Base-by-base conservation (phyloP, 164 flowering plant species). In the Macadamia integrifolia region DNA sequence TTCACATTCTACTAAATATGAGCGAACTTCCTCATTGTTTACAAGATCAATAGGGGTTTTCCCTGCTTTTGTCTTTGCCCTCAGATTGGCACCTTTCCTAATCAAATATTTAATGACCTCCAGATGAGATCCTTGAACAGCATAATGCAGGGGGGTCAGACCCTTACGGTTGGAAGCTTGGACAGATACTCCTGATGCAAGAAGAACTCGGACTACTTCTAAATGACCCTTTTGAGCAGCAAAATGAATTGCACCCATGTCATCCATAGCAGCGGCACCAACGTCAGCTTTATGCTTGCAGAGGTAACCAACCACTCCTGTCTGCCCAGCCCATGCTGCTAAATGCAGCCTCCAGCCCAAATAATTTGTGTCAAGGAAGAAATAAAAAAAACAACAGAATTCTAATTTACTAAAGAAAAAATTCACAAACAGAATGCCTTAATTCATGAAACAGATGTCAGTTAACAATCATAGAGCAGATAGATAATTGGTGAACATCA, bases 221-320 rank as follows among this genome's bases (percentile, higher is more conserved):
- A 92, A 63, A 72, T 94, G 97, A 29, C 97, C 99, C 78, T 92
- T 94, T 71, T 92, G 97, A 48, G 93, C 81, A 61, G 97, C 99
- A 79, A 92, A 94, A 79, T 94, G 99, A 72, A 94, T 81, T 31
- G 97, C 97, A 32, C 88, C 90, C 99, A 92, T 92, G 78, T 94
- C 97, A 71, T 94, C 99, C 86, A 91, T 87, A 55, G 99, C 97
- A 29, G 95, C 92, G 60, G 99, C 97, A 65, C 95, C 90, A 31
- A 83, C 87, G 80, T 94, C 99, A 62, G 97, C 99, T 77, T 86
- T 90, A 74, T 88, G 73, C 77, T 87, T 85, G 87, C 97, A 92
- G 35, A 92, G 89, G 74, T 80, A 86, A 60, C 65, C 77, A 68
- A 89, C 93, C 46, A 87, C 88, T 76, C 90, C 83, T 43, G 86